Evolutionary conservation across 2,329 filamentous ascomycete genomes (phyloP).

Genomic region (Fusarium dimerum): DNA sequence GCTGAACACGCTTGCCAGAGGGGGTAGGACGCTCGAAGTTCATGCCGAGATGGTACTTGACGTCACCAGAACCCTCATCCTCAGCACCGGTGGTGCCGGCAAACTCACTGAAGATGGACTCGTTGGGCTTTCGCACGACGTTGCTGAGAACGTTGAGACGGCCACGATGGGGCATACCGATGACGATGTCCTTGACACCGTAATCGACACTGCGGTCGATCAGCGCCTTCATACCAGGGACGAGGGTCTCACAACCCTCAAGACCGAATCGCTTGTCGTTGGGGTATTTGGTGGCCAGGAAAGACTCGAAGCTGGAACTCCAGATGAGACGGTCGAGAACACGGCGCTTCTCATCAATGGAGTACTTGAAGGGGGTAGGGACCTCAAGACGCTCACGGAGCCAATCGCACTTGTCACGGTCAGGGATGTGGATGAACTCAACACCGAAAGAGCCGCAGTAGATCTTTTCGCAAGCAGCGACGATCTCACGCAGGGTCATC

Average conservation of each 20-base stretch:
- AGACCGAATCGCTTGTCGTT: constrained; percentile 99
- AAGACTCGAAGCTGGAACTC: constrained; percentile 96
- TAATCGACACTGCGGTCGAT: constrained; percentile 99
- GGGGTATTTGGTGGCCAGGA: constrained; percentile 95
- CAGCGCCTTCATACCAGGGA: constrained; percentile 98
- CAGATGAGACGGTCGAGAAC: constrained; percentile 98
- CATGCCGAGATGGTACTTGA: constrained; percentile 99
- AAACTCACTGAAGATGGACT: constrained; percentile 99
- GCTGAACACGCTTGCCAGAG: constrained; percentile 98
- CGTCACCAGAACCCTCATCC: constrained; percentile 96
- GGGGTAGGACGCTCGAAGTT: constrained; percentile 99
- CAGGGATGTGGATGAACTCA: constrained; percentile 98
- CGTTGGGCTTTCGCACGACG: constrained; percentile 98
- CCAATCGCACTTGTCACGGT: constrained; percentile 98
- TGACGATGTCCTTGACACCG: constrained; percentile 98
- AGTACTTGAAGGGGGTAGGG: constrained; percentile 94
- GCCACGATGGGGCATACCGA: constrained; percentile 98
- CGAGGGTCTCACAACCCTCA: constrained; percentile 94
- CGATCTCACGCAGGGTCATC: constrained; percentile 95
- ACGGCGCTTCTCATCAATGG: constrained; percentile 95
- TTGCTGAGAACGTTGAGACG: constrained; percentile 97
- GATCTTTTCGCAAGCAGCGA: constrained; percentile 88
- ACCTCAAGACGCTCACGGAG: constrained; percentile 93
- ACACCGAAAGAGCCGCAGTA: constrained; percentile 98
- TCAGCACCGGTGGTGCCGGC: constrained; percentile 82